A percentile compares a stretch with the other conserved stretches of the same genome.
Evolutionary conservation across 129 eudicot genomes (phyloP).

Genomic region (Artemisia annua): DNA sequence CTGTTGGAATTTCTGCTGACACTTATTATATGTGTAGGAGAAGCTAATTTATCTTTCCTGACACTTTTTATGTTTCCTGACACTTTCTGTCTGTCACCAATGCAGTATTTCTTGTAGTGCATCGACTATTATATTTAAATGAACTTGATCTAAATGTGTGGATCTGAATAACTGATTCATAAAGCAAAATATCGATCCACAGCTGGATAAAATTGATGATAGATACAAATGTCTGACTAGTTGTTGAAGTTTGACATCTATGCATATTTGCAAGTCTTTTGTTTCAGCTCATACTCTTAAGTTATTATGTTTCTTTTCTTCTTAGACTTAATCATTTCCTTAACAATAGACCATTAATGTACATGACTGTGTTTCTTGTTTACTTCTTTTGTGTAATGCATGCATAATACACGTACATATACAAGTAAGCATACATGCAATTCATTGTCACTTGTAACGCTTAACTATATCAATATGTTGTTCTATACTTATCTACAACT

Average conservation of each 20-base stretch:
- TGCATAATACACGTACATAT: background rate
- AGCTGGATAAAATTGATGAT: background rate
- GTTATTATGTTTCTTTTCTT: constrained; percentile 15
- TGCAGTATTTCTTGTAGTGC: too few relatives aligned
- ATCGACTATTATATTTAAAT: too few relatives aligned
- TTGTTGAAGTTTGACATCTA: constrained; percentile 9
- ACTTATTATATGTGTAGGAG: too few relatives aligned
- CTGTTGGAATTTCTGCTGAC: too few relatives aligned
- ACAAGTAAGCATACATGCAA: background rate
- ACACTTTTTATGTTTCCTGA: too few relatives aligned
- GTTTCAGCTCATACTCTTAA: constrained; percentile 14
- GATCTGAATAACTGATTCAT: too few relatives aligned
- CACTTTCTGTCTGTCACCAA: too few relatives aligned
- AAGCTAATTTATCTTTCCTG: too few relatives aligned
- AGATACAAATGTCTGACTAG: background rate
- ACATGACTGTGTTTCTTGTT: constrained; percentile 18
- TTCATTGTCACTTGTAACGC: constrained; percentile 14
- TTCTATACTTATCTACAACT: constrained; percentile 18
- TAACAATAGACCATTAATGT: constrained; percentile 16
- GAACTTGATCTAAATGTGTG: too few relatives aligned
- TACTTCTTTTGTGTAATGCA: background rate
- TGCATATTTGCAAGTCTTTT: constrained; percentile 15
- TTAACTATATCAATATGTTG: constrained; percentile 12
- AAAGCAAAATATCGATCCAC: background rate
- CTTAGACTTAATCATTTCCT: constrained; percentile 21